These are phyloP conservation scores for Pinus albicaulis DNA, from an alignment of 75 land plant genomes.

Conservation along the genomic window DNA sequence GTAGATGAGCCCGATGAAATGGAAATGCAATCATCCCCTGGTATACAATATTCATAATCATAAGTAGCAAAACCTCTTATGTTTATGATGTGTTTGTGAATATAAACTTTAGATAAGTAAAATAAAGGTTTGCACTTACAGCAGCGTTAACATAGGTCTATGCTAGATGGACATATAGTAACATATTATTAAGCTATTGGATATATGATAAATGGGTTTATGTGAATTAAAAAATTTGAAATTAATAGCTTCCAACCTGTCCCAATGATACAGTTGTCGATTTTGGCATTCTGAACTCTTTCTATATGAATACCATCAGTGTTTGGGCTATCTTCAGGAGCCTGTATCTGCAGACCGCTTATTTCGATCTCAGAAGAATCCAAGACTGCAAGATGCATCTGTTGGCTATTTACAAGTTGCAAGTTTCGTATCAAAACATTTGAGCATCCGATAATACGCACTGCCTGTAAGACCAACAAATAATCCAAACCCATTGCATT, in stretches of 20 bases:
- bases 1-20: slow-evolving; percentile 23
- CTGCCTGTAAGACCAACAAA: slow-evolving; percentile 10
- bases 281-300: slow-evolving; percentile 9
- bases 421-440: slow-evolving; percentile 8
- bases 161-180: no score
- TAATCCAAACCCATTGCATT: background rate
- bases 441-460: slow-evolving; percentile 4
- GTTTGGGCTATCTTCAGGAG: slow-evolving; percentile 40
- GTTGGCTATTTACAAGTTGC: slow-evolving; percentile 23
- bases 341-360: slow-evolving; percentile 12
- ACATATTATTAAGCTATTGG: no score
- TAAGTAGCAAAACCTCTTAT: no score
- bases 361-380: slow-evolving; percentile 17
- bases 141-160: no score
- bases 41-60: background rate
- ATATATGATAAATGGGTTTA: no score
- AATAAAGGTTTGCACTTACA: no score
- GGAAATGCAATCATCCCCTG: slow-evolving; percentile 61
- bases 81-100: no score
- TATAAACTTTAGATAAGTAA: no score
- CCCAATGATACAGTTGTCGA: slow-evolving; percentile 12
- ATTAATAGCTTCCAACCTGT: slow-evolving; percentile 13
- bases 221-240: no score
- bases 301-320: slow-evolving; percentile 51
- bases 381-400: slow-evolving; percentile 26